Percentiles rank a stretch among this genome's conserved stretches.
phyloP scores from a whole-genome alignment of 2,329 filamentous ascomycete genomes.

The Colletotrichum lupini region DNA sequence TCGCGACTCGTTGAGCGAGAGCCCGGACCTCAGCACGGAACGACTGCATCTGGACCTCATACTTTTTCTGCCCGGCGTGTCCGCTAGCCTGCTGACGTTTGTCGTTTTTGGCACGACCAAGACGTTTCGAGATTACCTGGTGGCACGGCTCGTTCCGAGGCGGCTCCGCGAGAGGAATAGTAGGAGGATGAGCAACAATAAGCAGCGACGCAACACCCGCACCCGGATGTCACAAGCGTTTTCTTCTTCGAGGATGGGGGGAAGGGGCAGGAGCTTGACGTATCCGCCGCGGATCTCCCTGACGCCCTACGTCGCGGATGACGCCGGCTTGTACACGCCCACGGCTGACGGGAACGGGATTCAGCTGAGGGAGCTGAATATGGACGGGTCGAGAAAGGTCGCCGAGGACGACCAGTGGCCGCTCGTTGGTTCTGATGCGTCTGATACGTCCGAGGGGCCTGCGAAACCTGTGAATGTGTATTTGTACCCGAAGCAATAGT shows the following conservation, averaged over 20 bases:
- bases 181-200: background rate
- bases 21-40: conserved; percentile 46
- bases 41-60: conserved; percentile 37
- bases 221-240: background rate
- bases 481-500: conserved; percentile 25
- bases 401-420: conserved; percentile 20
- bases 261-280: background rate
- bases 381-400: background rate
- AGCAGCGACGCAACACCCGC: background rate
- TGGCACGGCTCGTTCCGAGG: conserved; percentile 35
- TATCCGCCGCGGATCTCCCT: conserved; percentile 20
- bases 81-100: conserved; percentile 39
- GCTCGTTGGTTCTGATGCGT: background rate
- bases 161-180: background rate
- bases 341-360: background rate
- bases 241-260: conserved; percentile 5
- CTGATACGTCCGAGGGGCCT: background rate
- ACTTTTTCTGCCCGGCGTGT: conserved; percentile 42
- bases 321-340: conserved; percentile 8
- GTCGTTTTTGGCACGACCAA: conserved; percentile 42
- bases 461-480: conserved; percentile 28
- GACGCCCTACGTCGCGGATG: conserved; percentile 7
- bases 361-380: conserved; percentile 20
- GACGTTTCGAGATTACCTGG: conserved; percentile 39
- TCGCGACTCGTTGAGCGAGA: conserved; percentile 40